phyloP scores from a whole-genome alignment of 257 asterid genomes.

The Rubia yunnanensis region DNA sequence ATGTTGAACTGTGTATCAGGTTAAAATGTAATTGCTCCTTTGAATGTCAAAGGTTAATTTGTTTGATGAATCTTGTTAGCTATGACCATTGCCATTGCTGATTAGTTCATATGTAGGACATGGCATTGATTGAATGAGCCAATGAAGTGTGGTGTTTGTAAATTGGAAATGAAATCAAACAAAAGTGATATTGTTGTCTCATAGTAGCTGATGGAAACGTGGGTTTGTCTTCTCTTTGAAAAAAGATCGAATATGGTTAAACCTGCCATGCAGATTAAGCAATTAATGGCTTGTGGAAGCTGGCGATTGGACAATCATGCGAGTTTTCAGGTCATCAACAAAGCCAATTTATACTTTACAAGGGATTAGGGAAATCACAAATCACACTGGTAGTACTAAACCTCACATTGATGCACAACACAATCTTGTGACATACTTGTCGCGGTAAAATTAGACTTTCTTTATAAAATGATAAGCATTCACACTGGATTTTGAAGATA shows the following conservation, averaged over 20 bases:
- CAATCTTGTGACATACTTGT: no score
- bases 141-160: conserved; percentile 7
- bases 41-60: background rate
- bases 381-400: background rate
- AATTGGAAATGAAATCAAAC: background rate
- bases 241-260: conserved; percentile 18
- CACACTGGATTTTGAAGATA: no score
- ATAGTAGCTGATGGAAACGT: conserved; percentile 12
- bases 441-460: no score
- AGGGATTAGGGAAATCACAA: background rate
- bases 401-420: no score
- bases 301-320: background rate
- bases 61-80: background rate
- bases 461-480: no score
- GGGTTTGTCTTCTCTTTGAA: conserved; percentile 14
- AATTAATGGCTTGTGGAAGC: conserved; percentile 5
- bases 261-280: conserved; percentile 32
- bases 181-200: background rate
- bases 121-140: conserved; percentile 15
- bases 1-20: background rate
- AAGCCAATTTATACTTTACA: background rate
- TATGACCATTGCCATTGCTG: background rate
- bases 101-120: background rate
- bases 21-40: background rate
- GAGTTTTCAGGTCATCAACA: background rate